Base-by-base conservation (phyloP, 148 eudicot species). In the Camellia sinensis region DNA sequence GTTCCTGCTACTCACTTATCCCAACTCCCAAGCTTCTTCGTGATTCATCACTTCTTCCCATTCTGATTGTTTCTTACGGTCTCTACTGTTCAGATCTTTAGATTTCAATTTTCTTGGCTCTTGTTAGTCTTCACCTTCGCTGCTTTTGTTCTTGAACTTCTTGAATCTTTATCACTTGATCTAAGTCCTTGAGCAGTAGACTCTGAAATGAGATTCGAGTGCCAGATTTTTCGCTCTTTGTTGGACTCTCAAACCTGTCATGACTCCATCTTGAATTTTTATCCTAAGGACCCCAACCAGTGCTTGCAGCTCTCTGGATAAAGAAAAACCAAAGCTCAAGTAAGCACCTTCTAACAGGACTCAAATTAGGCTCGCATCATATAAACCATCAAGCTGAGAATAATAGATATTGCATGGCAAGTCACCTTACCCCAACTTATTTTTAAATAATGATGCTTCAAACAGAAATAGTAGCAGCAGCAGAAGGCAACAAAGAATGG, bases 221-320 rank as follows among this genome's bases (percentile, higher is more conserved):
- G 67, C 65, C 77, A 67, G 83, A 61, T 76, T 76, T 88, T 52
- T 80, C 85, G 45, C 80, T 74, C 43, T 73, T 87, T 54, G 65
- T 43, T 45, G 83, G 82, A 71, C 77, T 84, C 48, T 85, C 87
- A 80, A 80, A 87, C 82, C 78, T 92, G 78, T 90, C 93, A 75
- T 89, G 86, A 44, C 74, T 84, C 92, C 90, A 82, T 76, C 78
- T 89, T 65, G 94, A 29, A 29, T 29, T 1, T 29, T 29, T 29
- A 29, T 29, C 37, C 37, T 29, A 29, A 29, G 37, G 86, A 78
- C 95, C 97, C 97, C 97, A 88, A 76, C 98, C 97, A 19, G 98
- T 94, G 78, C 92, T 81, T 80, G 98, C 97, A 83, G 97, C 98
- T 89, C 98, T 92, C 98, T 94, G 79, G 22, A 78, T 56, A 50